A percentile compares a stretch with the other conserved stretches of the same genome.
Conservation (phyloP, 805 yeast genomes). For the Pichia sporocuriosa region DNA sequence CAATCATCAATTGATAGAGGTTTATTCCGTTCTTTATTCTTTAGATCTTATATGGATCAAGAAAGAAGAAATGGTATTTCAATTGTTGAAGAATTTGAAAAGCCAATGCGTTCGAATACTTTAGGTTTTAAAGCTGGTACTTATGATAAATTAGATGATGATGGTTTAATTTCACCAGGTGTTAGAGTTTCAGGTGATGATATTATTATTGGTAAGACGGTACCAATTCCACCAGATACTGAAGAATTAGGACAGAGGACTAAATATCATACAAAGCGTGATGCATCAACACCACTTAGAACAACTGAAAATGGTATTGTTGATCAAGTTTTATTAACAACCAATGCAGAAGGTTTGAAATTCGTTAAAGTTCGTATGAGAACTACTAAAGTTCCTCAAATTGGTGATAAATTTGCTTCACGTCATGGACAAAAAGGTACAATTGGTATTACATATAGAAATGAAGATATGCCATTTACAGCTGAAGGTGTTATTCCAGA, state of each 20-base stretch:
- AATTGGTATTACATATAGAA: slow-evolving; percentile 96
- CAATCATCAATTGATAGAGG: slow-evolving; percentile 97
- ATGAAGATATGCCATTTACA: slow-evolving; percentile 98
- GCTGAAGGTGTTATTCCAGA: slow-evolving; percentile 96
- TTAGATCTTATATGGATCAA: slow-evolving; percentile 97
- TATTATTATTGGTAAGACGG: slow-evolving; percentile 96
- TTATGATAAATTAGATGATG: slow-evolving; percentile 95
- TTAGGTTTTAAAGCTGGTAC: slow-evolving; percentile 96
- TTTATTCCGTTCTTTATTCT: slow-evolving; percentile 88
- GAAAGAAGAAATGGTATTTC: slow-evolving; percentile 98
- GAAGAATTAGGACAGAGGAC: slow-evolving; percentile 99
- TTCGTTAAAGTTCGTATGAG: slow-evolving; percentile 98
- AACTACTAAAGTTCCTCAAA: slow-evolving; percentile 97
- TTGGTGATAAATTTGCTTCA: slow-evolving; percentile 98
- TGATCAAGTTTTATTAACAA: slow-evolving; percentile 93
- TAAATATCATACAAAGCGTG: slow-evolving; percentile 95
- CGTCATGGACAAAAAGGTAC: slow-evolving; percentile 99
- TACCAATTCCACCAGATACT: slow-evolving; percentile 98
- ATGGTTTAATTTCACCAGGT: slow-evolving; percentile 97
- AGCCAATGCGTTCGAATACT: slow-evolving; percentile 92
- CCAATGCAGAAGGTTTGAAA: slow-evolving; percentile 96
- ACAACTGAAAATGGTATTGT: slow-evolving; percentile 97
- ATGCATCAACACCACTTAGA: slow-evolving; percentile 95
- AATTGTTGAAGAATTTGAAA: slow-evolving; percentile 94
- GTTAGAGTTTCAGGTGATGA: slow-evolving; percentile 98